Percentiles rank a stretch among this genome's conserved stretches.
Evolutionary conservation across 2,329 filamentous ascomycete genomes (phyloP).

Genomic region (Diplodia sapinea): DNA sequence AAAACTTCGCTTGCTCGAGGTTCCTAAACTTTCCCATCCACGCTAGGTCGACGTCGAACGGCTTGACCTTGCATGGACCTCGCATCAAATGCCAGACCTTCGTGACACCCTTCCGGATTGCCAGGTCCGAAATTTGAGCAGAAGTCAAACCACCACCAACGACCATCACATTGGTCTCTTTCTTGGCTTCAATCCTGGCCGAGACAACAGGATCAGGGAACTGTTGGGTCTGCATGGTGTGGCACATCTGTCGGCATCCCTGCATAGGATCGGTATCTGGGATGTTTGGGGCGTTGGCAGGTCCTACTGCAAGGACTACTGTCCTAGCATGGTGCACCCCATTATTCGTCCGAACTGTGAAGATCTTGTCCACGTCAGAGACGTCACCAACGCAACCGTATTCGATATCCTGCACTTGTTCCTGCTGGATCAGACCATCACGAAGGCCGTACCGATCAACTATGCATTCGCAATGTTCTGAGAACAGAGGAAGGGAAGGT

Average conservation of each 20-base stretch:
- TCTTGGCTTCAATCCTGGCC: conserved; percentile 57
- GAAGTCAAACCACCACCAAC: conserved; percentile 79
- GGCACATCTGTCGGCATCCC: conserved; percentile 58
- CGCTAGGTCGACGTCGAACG: conserved; percentile 75
- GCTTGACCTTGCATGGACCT: conserved; percentile 66
- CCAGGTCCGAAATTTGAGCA: conserved; percentile 73
- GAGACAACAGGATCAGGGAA: conserved; percentile 63
- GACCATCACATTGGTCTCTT: conserved; percentile 69
- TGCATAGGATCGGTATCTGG: conserved; percentile 40
- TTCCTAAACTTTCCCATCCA: conserved; percentile 88
- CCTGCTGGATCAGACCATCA: conserved; percentile 63
- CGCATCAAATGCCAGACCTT: conserved; percentile 76
- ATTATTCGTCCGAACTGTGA: conserved; percentile 66
- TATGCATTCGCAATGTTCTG: conserved; percentile 50
- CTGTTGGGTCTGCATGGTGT: conserved; percentile 67
- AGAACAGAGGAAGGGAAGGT: conserved; percentile 50
- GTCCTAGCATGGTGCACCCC: conserved; percentile 62
- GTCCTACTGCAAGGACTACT: conserved; percentile 74
- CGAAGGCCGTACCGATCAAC: conserved; percentile 55
- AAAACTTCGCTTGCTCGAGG: conserved; percentile 76
- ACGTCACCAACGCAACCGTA: conserved; percentile 59
- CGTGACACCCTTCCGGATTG: conserved; percentile 66
- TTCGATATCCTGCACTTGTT: conserved; percentile 65
- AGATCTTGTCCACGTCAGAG: conserved; percentile 61
- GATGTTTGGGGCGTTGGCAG: conserved; percentile 65